Evolutionary conservation across 1,139 yeast species (phyloP).

Genomic region (Geotrichum aggregatum): DNA sequence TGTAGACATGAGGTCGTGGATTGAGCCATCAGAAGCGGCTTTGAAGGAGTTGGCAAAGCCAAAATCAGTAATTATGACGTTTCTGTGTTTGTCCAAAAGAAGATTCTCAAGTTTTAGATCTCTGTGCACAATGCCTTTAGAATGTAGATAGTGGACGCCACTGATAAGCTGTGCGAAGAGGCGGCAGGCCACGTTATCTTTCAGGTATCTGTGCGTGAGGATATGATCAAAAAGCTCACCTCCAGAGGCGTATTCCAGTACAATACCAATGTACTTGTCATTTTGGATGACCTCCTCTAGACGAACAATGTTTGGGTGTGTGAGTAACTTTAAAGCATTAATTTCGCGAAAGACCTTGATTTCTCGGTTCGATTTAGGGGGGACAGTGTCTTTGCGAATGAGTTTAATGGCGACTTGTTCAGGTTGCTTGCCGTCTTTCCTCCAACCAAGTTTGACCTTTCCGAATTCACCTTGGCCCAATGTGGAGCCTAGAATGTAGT

Average conservation of each 20-base stretch:
- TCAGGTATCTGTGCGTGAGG: constrained; percentile 76
- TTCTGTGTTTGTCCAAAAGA: constrained; percentile 71
- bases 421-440: constrained; percentile 45
- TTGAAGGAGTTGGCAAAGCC: constrained; percentile 87
- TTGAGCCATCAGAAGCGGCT: constrained; percentile 32
- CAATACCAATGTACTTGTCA: constrained; percentile 93
- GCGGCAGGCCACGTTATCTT: constrained; percentile 75
- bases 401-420: constrained; percentile 77
- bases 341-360: constrained; percentile 89
- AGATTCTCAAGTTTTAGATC: constrained; percentile 71
- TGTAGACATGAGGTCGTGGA: constrained; percentile 77
- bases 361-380: constrained; percentile 80
- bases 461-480: constrained; percentile 99
- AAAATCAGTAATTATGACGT: constrained; percentile 74
- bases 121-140: constrained; percentile 77
- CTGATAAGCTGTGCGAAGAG: constrained; percentile 88
- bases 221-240: constrained; percentile 96
- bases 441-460: constrained; percentile 95
- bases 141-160: constrained; percentile 88
- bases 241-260: constrained; percentile 92
- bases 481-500: constrained; percentile 84
- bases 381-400: constrained; percentile 75
- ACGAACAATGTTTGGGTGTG: constrained; percentile 90
- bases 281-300: constrained; percentile 90
- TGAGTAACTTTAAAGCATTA: constrained; percentile 75